Percentiles rank a stretch among this genome's conserved stretches.
Evolutionary conservation across 1,139 yeast species (phyloP).

Genomic region (Blastobotrys buckinghamii): DNA sequence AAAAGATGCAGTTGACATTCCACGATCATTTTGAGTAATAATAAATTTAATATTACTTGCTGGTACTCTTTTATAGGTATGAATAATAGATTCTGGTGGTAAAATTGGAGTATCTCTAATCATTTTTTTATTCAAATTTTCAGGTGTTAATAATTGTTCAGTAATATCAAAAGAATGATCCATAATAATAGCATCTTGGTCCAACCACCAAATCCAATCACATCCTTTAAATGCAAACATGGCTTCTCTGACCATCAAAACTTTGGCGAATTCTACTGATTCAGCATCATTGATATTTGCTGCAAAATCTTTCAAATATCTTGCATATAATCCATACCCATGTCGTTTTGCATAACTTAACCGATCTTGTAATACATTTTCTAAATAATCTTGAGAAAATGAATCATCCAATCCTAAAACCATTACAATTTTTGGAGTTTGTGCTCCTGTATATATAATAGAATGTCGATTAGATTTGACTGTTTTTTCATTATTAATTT

Average conservation of each 20-base stretch:
- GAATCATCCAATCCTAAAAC: constrained; percentile 28
- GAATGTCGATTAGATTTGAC: constrained; percentile 25
- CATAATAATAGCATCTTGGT: constrained; percentile 72
- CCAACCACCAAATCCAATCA: constrained; percentile 83
- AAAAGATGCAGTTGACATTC: constrained; percentile 64
- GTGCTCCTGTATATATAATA: constrained; percentile 17
- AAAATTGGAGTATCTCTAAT: constrained; percentile 55
- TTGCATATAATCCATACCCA: constrained; percentile 68
- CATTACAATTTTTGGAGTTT: constrained; percentile 22
- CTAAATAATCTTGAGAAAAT: constrained; percentile 28
- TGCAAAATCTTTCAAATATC: constrained; percentile 77
- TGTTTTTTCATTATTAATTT: constrained; percentile 22
- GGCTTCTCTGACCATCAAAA: constrained; percentile 67
- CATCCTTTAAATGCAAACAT: constrained; percentile 85
- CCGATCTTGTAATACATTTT: constrained; percentile 69
- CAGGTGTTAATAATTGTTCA: constrained; percentile 41
- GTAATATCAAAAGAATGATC: constrained; percentile 52
- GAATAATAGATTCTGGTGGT: constrained; percentile 52
- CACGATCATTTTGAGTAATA: constrained; percentile 57
- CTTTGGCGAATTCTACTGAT: constrained; percentile 47
- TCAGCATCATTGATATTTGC: constrained; percentile 20
- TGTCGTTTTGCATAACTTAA: constrained; percentile 73
- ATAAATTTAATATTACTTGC: constrained; percentile 53
- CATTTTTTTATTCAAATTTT: constrained; percentile 54
- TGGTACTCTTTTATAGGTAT: constrained; percentile 59